Base-by-base conservation (phyloP, 371 early-diverging fungal genomes). In the Mucor sp. region DNA sequence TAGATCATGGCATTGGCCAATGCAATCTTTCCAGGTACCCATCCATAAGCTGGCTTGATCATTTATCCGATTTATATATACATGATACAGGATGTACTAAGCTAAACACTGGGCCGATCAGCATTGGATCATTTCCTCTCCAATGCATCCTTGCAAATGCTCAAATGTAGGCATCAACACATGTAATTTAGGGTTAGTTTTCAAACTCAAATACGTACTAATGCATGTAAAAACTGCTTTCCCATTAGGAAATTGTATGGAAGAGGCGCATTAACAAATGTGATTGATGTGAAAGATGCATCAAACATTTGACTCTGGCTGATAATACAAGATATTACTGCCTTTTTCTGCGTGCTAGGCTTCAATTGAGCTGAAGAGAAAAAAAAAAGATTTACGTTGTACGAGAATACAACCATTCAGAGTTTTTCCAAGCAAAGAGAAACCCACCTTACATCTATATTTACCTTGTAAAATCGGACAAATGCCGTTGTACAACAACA, bases 301-400 rank as follows among this genome's bases (percentile, higher is more conserved):
- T 17, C 41, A 15, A 41, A 5, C 14, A 41, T 35, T 35, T 17
- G 41, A 5, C 41, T 41, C 41, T 41, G 41, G 5, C 3, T 41
- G 41, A 41, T 41, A 35, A 9, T 17, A 0, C 17, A 17, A 6
- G 17, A 15, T 41, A 15, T 41, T 41, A 17, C 17, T 2, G 15
- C 5, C 41, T 41, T 17, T 41, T 41, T 41, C 17, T 41, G 0
- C 1, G 9, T 41, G 4, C 4, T 41, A 41, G 41, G 2, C 41
- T 17, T 41, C 17, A 15, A 41, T 41, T 41, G 41, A 41, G 41
- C 5, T 17, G 23, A 23, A 19, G 23, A n/a, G 5, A 48, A 11
- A 53, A 14, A 53, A 48, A 14, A 53, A 14, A 53, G 53, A 53
- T 53, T 53, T 53, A 21, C 53, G 53, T 53, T 53, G 53, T 53